Conservation (phyloP, 805 yeast genomes). For the Starmerella sirachaensis region DNA sequence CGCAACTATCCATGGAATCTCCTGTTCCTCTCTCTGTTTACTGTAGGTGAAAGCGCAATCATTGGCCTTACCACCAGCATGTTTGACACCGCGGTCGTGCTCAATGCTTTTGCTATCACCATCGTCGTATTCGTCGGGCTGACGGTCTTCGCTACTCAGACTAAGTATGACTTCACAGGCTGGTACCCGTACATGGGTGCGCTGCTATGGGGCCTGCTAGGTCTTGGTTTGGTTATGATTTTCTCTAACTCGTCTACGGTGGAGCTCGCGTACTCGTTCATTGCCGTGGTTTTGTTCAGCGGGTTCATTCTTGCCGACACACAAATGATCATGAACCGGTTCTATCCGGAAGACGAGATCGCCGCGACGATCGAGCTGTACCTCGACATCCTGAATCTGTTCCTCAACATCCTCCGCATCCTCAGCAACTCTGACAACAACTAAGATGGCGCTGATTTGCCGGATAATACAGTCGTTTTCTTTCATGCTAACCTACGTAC, state of each 20-base stretch:
- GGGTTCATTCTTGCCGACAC: slow-evolving; percentile 70
- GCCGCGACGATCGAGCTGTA: slow-evolving; percentile 66
- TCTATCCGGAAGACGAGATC: slow-evolving; percentile 75
- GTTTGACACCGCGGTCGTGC: slow-evolving; percentile 49
- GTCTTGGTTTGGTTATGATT: slow-evolving; percentile 57
- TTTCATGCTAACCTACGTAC: no score
- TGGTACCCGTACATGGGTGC: slow-evolving; percentile 50
- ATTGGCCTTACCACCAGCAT: slow-evolving; percentile 56
- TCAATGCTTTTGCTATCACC: slow-evolving; percentile 63
- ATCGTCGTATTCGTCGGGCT: slow-evolving; percentile 62
- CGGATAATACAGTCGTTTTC: no score
- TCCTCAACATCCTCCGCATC: slow-evolving; percentile 61
- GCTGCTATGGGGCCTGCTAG: slow-evolving; percentile 55
- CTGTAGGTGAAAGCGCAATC: slow-evolving; percentile 60
- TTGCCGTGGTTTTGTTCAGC: slow-evolving; percentile 65
- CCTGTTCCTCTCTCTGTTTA: slow-evolving; percentile 49
- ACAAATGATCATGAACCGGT: slow-evolving; percentile 61
- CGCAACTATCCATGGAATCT: slow-evolving; percentile 59
- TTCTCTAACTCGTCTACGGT: slow-evolving; percentile 50
- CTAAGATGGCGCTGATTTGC: no score
- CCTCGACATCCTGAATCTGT: slow-evolving; percentile 72
- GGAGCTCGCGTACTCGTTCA: slow-evolving; percentile 54
- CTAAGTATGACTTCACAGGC: slow-evolving; percentile 60
- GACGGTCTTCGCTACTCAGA: slow-evolving; percentile 62
- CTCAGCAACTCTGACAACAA: slow-evolving; percentile 27